These are phyloP conservation scores for Kwoniella europaea DNA, from an alignment of 768 basidiomycete species.

Conservation along the genomic window DNA sequence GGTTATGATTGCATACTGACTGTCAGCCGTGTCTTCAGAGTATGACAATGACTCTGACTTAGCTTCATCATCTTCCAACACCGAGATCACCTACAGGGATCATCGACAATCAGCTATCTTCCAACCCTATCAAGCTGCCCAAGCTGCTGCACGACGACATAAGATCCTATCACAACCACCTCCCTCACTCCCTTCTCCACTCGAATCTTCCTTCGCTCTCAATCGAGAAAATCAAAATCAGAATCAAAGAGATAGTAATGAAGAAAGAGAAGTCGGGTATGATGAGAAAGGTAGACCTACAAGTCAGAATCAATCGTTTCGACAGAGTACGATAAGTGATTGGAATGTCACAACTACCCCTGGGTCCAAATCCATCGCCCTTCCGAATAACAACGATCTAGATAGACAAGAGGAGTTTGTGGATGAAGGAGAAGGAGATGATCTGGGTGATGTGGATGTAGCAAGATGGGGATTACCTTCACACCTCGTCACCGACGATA, in stretches of 20 bases:
- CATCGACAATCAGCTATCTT: constrained; percentile 43
- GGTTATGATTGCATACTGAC: too few species aligned
- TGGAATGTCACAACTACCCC: not conserved
- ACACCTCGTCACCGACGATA: constrained; percentile 29
- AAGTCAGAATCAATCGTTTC: constrained; percentile 11
- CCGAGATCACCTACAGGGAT: constrained; percentile 7
- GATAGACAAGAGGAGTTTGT: not conserved
- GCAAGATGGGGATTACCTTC: constrained; percentile 44
- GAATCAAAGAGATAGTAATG: not conserved
- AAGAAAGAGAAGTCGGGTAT: not conserved
- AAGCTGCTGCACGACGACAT: constrained; percentile 12
- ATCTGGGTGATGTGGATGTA: constrained; percentile 35
- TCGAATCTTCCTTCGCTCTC: constrained; percentile 1
- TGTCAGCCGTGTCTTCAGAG: constrained; percentile 62
- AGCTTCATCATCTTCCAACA: constrained; percentile 60
- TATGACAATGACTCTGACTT: constrained; percentile 89
- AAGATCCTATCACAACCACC: constrained; percentile 24
- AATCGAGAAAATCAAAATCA: not conserved
- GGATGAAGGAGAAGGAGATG: constrained; percentile 9
- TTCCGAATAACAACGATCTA: not conserved
- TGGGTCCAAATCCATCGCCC: not conserved
- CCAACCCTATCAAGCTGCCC: constrained; percentile 26
- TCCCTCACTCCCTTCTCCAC: constrained; percentile 15
- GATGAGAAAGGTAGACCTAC: not conserved
- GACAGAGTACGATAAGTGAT: constrained; percentile 14